These are phyloP conservation scores for Aphanomyces cochlioides DNA, from an alignment of 352 stramenopile species.

Conservation along the genomic window DNA sequence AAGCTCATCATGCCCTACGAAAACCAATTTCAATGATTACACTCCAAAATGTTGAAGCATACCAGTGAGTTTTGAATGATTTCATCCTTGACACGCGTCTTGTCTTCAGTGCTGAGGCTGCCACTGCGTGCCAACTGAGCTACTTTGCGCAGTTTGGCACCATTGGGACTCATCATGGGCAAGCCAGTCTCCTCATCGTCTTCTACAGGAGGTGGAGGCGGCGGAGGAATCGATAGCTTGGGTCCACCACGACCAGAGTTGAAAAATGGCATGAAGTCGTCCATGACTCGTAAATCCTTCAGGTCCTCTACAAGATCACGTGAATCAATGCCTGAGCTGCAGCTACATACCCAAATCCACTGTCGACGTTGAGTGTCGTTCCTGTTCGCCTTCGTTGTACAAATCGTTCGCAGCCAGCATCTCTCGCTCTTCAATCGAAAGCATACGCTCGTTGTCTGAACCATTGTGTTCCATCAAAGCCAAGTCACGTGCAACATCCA, in stretches of 20 bases:
- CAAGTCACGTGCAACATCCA: conserved; percentile 71
- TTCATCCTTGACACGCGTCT: conserved; percentile 79
- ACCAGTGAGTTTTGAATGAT: conserved; percentile 82
- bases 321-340: not conserved
- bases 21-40: not conserved
- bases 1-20: conserved; percentile 18
- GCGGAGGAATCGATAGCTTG: conserved; percentile 57
- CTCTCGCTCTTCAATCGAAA: conserved; percentile 62
- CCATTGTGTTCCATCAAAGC: conserved; percentile 46
- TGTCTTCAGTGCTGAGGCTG: conserved; percentile 76
- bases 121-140: conserved; percentile 71
- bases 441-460: conserved; percentile 44
- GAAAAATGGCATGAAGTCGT: conserved; percentile 79
- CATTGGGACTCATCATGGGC: conserved; percentile 83
- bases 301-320: conserved; percentile 19
- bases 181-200: conserved; percentile 58
- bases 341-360: conserved; percentile 13
- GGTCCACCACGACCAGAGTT: conserved; percentile 41
- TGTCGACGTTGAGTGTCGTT: conserved; percentile 39
- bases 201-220: conserved; percentile 53
- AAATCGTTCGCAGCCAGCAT: not conserved
- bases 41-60: not conserved
- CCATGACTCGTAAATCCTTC: conserved; percentile 51
- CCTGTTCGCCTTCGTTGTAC: conserved; percentile 34
- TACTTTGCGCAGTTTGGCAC: conserved; percentile 67